Base-by-base conservation (phyloP, 106 monocot genomes). In the Dendrobium officinale region DNA sequence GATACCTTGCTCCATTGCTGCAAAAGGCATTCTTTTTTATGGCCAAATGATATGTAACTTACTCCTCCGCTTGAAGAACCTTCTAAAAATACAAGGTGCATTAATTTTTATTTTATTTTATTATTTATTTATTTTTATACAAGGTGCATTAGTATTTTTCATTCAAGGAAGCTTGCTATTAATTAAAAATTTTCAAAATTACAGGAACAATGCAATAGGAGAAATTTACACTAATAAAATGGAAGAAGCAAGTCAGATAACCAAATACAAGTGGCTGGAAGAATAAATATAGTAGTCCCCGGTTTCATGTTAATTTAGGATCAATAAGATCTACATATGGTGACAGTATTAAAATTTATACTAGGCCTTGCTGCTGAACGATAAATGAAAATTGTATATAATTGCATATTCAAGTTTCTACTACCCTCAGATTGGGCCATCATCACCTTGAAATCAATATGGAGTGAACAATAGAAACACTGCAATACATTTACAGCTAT, bases 1-100 rank as follows among this genome's bases (percentile, higher is more conserved):
- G 37, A 70, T 37, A 70, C 70, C 37, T 70, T 70, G 70, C 37
- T 70, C 70, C 70, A 70, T 70, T 70, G 70, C 37, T 33, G 33
- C 70, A 70, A 70, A 70, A 70, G 70, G 70, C 70, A 70, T 70
- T 70, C 61, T 61, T 33, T 66, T 33, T 70, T 70, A 70, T 70
- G 70, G 33, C 37, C 37, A 37, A 70, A 70, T 70, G 70, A 70
- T 70, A 9, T 4, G 16, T 37, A 37, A 3, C 2, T 70, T 66
- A 26, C 16, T 70, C 70, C 70, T 15, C 70, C 11, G 37, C 70
- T 10, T 70, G 70, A 70, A 70, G 70, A 70, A 70, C 37, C 29
- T 70, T 37, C 29, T 70, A 33, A 70, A 70, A 15, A 33, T 37
- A 64, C 22, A 64, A 24, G 64, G 7, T 5, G 64, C n/a, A 64